Conservation (phyloP, 805 yeast species). For the Suhomyces sp. region DNA sequence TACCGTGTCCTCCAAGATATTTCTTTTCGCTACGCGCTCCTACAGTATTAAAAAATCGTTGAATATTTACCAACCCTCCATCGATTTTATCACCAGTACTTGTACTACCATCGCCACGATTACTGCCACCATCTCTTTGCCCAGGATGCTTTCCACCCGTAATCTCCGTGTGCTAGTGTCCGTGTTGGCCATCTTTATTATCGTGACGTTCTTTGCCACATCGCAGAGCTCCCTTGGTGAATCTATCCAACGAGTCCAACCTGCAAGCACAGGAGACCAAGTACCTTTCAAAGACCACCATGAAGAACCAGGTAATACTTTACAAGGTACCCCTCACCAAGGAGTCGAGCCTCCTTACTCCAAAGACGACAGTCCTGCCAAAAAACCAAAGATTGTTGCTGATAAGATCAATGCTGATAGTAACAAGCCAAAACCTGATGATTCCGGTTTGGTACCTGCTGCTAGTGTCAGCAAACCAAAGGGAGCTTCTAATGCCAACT, state of each 20-base stretch:
- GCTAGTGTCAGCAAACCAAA: neutral
- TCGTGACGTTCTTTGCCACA: conserved; percentile 50
- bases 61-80: too few species aligned
- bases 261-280: conserved; percentile 24
- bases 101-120: too few species aligned
- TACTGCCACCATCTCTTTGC: too few species aligned
- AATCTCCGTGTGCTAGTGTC: conserved; percentile 54
- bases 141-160: conserved; percentile 41
- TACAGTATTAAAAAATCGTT: too few species aligned
- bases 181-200: conserved; percentile 49
- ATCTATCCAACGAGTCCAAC: conserved; percentile 32
- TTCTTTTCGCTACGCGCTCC: too few species aligned
- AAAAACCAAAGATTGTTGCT: conserved; percentile 21
- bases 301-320: conserved; percentile 22
- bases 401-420: conserved; percentile 18
- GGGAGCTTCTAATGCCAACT: conserved; percentile 10
- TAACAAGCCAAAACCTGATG: neutral
- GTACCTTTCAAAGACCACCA: conserved; percentile 19
- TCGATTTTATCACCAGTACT: too few species aligned
- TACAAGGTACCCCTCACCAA: conserved; percentile 35
- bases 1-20: too few species aligned
- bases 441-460: neutral
- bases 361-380: conserved; percentile 11
- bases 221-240: conserved; percentile 39
- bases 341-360: conserved; percentile 39